These are phyloP conservation scores for Pyrenochaeta sp. DNA, from an alignment of 2,329 filamentous ascomycete genomes.

Conservation along the genomic window DNA sequence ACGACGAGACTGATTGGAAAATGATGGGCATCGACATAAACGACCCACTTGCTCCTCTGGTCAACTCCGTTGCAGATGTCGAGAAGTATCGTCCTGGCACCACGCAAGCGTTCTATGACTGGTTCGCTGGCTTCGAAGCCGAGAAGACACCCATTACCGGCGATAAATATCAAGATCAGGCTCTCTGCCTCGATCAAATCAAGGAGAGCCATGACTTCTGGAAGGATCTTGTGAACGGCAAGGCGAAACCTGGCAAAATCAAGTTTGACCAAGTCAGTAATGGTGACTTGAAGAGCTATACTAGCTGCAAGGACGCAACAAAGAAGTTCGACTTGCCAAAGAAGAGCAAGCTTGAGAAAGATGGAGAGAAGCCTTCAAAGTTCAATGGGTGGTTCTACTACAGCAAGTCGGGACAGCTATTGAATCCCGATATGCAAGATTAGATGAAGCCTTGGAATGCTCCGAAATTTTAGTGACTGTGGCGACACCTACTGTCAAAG, in stretches of 20 bases:
- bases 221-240: constrained; percentile 50
- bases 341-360: constrained; percentile 7
- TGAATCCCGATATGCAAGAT: constrained; percentile 1
- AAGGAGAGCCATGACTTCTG: constrained; percentile 51
- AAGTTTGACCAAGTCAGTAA: constrained; percentile 52
- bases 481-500: no score
- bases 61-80: constrained; percentile 96
- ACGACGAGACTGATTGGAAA: constrained; percentile 99
- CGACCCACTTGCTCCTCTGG: constrained; percentile 88
- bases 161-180: constrained; percentile 47
- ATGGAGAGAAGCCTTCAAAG: constrained; percentile 5
- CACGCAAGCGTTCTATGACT: constrained; percentile 93
- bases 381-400: constrained; percentile 10
- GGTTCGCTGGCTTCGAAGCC: constrained; percentile 80
- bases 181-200: constrained; percentile 42
- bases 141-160: constrained; percentile 48
- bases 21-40: constrained; percentile 97
- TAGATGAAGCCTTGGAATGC: background rate
- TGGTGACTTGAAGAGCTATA: constrained; percentile 5
- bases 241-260: constrained; percentile 48
- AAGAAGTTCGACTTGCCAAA: constrained; percentile 9
- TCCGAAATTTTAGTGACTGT: no score
- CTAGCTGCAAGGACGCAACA: constrained; percentile 7
- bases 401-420: background rate
- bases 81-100: constrained; percentile 94